Percentiles rank a stretch among this genome's conserved stretches.
Conservation (phyloP, 331 rosid genomes). For the Malus hybrid region DNA sequence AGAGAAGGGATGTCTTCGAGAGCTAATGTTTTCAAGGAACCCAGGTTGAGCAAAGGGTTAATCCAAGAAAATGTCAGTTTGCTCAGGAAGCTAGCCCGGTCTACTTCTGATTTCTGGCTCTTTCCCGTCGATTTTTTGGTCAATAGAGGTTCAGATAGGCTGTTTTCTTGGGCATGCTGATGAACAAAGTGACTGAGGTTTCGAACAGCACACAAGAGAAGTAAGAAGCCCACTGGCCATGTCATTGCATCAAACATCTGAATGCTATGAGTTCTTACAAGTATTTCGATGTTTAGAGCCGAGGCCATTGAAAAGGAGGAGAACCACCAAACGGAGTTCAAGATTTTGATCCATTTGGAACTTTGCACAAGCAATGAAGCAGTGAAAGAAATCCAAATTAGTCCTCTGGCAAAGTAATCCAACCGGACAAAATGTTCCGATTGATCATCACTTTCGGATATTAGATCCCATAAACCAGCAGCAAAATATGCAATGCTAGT, state of each 20-base stretch:
- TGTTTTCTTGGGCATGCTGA: background rate
- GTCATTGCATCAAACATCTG: conserved; percentile 25
- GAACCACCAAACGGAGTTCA: conserved; percentile 53
- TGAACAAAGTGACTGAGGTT: conserved; percentile 14
- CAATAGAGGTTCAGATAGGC: conserved; percentile 49
- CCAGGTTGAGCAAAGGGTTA: conserved; percentile 48
- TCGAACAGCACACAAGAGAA: conserved; percentile 46
- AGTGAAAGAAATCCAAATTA: conserved; percentile 31
- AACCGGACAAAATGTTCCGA: conserved; percentile 3
- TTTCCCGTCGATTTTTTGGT: conserved; percentile 11
- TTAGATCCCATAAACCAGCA: conserved; percentile 27
- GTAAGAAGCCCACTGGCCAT: conserved; percentile 39
- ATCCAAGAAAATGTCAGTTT: conserved; percentile 70
- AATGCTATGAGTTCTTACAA: conserved; percentile 19
- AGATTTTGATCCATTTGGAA: conserved; percentile 29
- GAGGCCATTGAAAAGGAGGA: conserved; percentile 36
- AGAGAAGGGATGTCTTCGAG: conserved; percentile 66
- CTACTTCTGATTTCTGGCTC: conserved; percentile 15
- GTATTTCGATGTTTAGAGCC: conserved; percentile 33
- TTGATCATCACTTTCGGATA: conserved; percentile 2
- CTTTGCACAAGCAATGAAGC: conserved; percentile 43
- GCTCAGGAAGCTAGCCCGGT: conserved; percentile 29
- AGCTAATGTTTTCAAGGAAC: conserved; percentile 46
- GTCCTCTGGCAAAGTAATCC: conserved; percentile 27
- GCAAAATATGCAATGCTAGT: conserved; percentile 32